phyloP scores from a whole-genome alignment of 495 filamentous ascomycete species.

The Talaromyces liani region DNA sequence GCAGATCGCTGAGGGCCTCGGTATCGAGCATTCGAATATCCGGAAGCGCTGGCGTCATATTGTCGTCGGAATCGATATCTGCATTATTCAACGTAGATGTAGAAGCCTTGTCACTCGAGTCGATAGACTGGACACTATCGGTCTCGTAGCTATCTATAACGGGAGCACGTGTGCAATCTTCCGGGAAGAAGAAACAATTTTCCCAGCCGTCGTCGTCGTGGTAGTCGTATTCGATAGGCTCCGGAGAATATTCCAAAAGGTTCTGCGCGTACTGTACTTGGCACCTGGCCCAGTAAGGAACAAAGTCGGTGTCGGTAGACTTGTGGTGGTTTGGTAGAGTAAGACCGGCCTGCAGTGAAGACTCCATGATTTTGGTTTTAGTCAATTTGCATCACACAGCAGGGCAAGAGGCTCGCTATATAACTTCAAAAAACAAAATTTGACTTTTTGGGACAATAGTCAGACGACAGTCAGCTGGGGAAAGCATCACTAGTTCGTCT shows the following conservation, averaged over 20 bases:
- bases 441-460: slow-evolving; percentile 3
- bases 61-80: slow-evolving; percentile 17
- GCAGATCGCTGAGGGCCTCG: slow-evolving; percentile 37
- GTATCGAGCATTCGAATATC: slow-evolving; percentile 44
- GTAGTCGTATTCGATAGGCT: slow-evolving; percentile 42
- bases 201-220: slow-evolving; percentile 40
- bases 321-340: neutral
- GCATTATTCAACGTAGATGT: slow-evolving; percentile 4
- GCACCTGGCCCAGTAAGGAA: slow-evolving; percentile 37
- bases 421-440: neutral
- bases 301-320: slow-evolving; percentile 17
- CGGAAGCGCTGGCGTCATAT: slow-evolving; percentile 40
- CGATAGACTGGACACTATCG: slow-evolving; percentile 1
- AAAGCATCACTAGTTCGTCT: neutral
- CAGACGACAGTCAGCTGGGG: slow-evolving; percentile 1
- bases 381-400: neutral
- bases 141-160: slow-evolving; percentile 9
- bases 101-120: slow-evolving; percentile 8
- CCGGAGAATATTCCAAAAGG: slow-evolving; percentile 31
- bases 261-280: slow-evolving; percentile 32
- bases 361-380: slow-evolving; percentile 5
- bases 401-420: neutral
- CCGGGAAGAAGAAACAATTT: slow-evolving; percentile 42
- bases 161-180: slow-evolving; percentile 40
- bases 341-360: slow-evolving; percentile 2